phyloP scores from a whole-genome alignment of 164 flowering plant species.

The Annona squamosa region DNA sequence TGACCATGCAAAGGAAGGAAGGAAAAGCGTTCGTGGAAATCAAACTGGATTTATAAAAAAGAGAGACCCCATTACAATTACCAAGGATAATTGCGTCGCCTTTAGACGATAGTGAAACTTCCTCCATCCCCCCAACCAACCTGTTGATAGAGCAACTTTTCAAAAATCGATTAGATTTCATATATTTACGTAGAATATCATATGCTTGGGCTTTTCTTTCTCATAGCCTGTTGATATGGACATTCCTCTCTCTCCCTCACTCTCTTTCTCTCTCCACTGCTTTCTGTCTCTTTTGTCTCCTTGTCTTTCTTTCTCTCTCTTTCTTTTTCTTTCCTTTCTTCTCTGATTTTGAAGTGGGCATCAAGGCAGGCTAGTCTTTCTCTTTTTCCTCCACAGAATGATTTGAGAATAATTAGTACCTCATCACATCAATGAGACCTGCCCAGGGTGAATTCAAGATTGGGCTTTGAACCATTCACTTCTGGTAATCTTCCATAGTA shows the following conservation, averaged over 20 bases:
- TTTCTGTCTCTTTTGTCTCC: constrained; percentile 66
- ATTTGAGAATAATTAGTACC: constrained; percentile 45
- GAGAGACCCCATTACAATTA: constrained; percentile 11
- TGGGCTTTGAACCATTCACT: constrained; percentile 58
- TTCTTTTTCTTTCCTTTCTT: neutral
- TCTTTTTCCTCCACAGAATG: constrained; percentile 20
- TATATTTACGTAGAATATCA: constrained; percentile 50
- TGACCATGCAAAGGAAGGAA: constrained; percentile 11
- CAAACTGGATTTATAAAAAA: constrained; percentile 5
- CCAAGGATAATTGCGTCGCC: constrained; percentile 7
- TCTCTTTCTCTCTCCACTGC: constrained; percentile 33
- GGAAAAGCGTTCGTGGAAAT: constrained; percentile 4
- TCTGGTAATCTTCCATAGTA: constrained; percentile 55
- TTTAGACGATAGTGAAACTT: constrained; percentile 8
- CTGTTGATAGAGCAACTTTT: constrained; percentile 1
- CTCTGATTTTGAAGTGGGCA: constrained; percentile 43
- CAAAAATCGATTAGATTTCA: constrained; percentile 45
- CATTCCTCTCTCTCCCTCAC: constrained; percentile 24
- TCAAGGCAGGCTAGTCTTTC: constrained; percentile 44
- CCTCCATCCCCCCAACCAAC: constrained; percentile 5
- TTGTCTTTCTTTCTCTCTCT: constrained; percentile 45
- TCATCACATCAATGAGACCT: constrained; percentile 47
- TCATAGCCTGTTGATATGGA: constrained; percentile 26
- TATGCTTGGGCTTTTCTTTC: constrained; percentile 37
- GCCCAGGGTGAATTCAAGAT: constrained; percentile 87